Base-by-base conservation (phyloP, 352 stramenopile species). In the Globisporangium megalacanthum region DNA sequence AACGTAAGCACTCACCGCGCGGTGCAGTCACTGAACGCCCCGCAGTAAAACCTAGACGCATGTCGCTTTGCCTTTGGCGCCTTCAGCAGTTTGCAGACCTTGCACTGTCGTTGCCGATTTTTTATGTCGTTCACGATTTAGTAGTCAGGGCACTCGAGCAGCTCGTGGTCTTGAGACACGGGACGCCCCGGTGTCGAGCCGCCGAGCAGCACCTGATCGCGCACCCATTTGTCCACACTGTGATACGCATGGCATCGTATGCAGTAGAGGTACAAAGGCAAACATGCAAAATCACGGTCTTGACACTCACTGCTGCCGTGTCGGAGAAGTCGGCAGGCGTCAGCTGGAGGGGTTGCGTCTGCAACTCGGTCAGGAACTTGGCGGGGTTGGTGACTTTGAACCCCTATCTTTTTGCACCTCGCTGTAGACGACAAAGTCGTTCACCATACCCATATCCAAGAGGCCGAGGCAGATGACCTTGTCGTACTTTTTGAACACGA, bases 401-500 rank as follows among this genome's bases (percentile, higher is more conserved):
- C 9, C 17, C 5, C 20, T 25, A 6, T 15, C n/a, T 17, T 10
- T 29, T 29, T 31, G 44, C 44, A 17, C 17, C 1, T 49, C 44
- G 6, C 17, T 17, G 22, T 52, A n/a, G 9, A 52, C 46, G 2
- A 52, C 8, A 15, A 13, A 52, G 20, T 20, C 25, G 25, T 20
- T 52, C 10, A 52, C 20, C 13, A 17, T 19, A 10, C 8, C 22
- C 46, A 52, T 52, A 25, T 52, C 46, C 1, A 31, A 0, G 3
- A 52, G 11, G 5, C 46, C 20, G 9, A 37, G 20, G 8, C 19
- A 52, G 9, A 37, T 19, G 1, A 10, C 20, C 20, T 52, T 37
- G 46, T 52, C 36, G 46, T 52, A 52, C 20, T 52, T 52, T 2
- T 29, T 52, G 25, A 52, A 52, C 11, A 14, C n/a, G 6, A 52